Evolutionary conservation across 1,139 yeast genomes (phyloP).

Genomic region (Kodamaea anthophila): DNA sequence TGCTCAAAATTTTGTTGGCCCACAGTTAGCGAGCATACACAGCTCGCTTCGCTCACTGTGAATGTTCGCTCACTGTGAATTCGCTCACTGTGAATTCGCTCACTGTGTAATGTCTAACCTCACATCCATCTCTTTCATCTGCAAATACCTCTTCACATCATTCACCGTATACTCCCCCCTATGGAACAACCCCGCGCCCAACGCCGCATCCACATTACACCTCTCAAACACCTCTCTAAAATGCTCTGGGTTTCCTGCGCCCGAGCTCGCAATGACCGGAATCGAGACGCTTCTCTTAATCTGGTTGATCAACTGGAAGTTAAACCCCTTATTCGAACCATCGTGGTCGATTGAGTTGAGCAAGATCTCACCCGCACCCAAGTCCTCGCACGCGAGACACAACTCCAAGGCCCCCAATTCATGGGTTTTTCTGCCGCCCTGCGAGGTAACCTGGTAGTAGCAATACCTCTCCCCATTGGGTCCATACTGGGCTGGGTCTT

Average conservation of each 20-base stretch:
- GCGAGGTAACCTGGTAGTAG: constrained; percentile 93
- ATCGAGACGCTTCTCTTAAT: constrained; percentile 70
- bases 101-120: constrained; percentile 34
- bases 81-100: too few species aligned
- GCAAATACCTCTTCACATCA: constrained; percentile 68
- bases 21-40: too few species aligned
- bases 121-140: constrained; percentile 33
- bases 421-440: constrained; percentile 87
- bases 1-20: too few species aligned
- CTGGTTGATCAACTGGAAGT: constrained; percentile 73
- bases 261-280: constrained; percentile 95
- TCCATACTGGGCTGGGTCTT: constrained; percentile 50
- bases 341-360: constrained; percentile 94
- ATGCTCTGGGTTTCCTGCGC: constrained; percentile 91
- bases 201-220: constrained; percentile 89
- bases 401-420: constrained; percentile 90
- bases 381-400: constrained; percentile 77
- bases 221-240: constrained; percentile 75
- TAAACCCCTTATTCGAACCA: constrained; percentile 91
- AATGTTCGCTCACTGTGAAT: too few species aligned
- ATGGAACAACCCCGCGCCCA: constrained; percentile 98
- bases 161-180: constrained; percentile 85
- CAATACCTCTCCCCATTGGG: constrained; percentile 83
- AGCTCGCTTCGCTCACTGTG: too few species aligned
- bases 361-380: constrained; percentile 96